These are phyloP conservation scores for Stenocarpella maydis DNA, from an alignment of 2,329 filamentous ascomycete genomes.

Conservation along the genomic window DNA sequence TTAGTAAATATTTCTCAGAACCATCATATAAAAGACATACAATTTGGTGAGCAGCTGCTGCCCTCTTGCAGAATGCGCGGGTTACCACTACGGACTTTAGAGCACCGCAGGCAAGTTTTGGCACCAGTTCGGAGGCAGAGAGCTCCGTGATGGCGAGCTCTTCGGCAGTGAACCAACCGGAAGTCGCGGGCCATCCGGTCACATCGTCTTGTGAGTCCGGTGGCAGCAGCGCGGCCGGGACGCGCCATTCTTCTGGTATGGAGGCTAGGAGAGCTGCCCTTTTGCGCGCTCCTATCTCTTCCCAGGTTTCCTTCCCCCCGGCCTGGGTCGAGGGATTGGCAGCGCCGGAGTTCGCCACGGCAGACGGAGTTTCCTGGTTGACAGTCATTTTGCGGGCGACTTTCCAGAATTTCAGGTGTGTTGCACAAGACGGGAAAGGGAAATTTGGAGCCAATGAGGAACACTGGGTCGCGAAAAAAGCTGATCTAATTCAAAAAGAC, in stretches of 20 bases:
- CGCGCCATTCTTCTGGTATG: conserved; percentile 66
- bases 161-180: conserved; percentile 64
- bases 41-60: conserved; percentile 49
- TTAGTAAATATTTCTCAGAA: neutral
- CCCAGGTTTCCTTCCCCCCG: conserved; percentile 45
- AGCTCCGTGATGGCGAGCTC: conserved; percentile 50
- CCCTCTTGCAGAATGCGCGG: conserved; percentile 50
- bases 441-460: neutral
- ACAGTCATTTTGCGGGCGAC: neutral
- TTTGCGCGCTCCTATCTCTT: conserved; percentile 53
- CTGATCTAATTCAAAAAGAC: neutral
- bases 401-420: neutral
- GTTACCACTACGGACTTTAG: conserved; percentile 48
- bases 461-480: neutral
- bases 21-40: conserved; percentile 34
- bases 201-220: conserved; percentile 63
- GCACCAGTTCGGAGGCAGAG: conserved; percentile 45
- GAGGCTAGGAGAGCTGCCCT: conserved; percentile 52
- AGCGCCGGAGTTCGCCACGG: too few relatives aligned
- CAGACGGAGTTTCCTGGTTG: neutral
- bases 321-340: neutral
- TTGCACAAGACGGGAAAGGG: neutral
- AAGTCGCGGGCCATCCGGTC: conserved; percentile 61
- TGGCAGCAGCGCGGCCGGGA: conserved; percentile 62
- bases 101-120: conserved; percentile 47